Conservation (phyloP, 148 eudicot species). For the Linanthus parryae region DNA sequence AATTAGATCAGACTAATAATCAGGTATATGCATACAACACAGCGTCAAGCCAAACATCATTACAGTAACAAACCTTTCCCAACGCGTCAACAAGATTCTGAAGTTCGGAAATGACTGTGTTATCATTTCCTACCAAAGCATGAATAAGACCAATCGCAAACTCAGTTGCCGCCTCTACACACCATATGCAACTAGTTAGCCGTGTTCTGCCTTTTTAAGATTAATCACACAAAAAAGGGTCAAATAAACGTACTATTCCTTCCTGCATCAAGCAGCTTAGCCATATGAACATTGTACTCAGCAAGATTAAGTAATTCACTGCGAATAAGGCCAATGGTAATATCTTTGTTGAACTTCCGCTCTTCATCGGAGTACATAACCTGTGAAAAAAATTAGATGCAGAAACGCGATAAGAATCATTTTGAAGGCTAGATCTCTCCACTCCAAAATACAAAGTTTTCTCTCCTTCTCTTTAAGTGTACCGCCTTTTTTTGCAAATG, state of each 20-base stretch:
- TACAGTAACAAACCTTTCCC: constrained; percentile 56
- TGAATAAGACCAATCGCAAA: constrained; percentile 78
- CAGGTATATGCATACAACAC: constrained; percentile 1
- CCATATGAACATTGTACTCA: constrained; percentile 89
- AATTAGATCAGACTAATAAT: constrained; percentile 7
- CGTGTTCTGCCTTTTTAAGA: constrained; percentile 3
- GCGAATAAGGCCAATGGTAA: constrained; percentile 78
- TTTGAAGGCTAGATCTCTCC: too few species aligned
- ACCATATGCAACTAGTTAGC: constrained; percentile 14
- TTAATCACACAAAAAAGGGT: background rate
- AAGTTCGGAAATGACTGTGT: constrained; percentile 75
- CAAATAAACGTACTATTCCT: constrained; percentile 72
- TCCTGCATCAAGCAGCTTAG: constrained; percentile 87
- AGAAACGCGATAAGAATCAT: too few species aligned
- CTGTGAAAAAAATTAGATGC: constrained; percentile 28
- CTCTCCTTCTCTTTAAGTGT: too few species aligned
- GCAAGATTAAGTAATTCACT: constrained; percentile 76
- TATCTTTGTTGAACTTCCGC: constrained; percentile 85
- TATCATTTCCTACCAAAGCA: constrained; percentile 54
- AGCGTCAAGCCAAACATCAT: constrained; percentile 4
- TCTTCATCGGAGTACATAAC: constrained; percentile 92
- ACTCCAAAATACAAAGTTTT: too few species aligned
- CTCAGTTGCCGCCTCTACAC: constrained; percentile 86
- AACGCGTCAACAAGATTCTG: constrained; percentile 72
- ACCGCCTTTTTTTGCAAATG: too few species aligned